Evolutionary conservation across 129 eudicot species (phyloP), one percentile per base, ranked within the genome.

Genomic region (Flaveria robusta): DNA sequence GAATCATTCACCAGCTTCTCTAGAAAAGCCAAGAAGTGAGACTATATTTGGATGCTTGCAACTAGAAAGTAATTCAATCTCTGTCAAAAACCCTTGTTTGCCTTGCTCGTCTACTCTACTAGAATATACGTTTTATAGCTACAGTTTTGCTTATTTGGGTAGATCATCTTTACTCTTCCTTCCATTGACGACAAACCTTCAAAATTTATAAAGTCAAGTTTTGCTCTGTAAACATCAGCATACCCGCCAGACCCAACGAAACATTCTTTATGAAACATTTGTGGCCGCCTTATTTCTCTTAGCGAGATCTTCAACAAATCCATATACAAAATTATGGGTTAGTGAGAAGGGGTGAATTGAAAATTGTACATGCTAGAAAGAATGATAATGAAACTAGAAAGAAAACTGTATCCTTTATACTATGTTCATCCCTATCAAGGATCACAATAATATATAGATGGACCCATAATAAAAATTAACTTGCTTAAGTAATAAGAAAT

Each of bases 21-120:
- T 14, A 37, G 26, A 65, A 37, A 16, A 65, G 24, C 70, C 70
- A 6, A 65, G 49, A 65, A 65, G 70, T 8, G 70, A 65, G 14
- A 65, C 15, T 31, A 65, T 37, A 37, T 65, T 65, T 65, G 47
- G 49, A 65, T 65, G 70, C 24, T 65, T 37, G 37, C 70, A 65
- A 29, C 47, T 65, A 15, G 70, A 5, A 27, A 62, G 68, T 42
- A 27, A 62, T 27, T 62, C 9, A 69, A 45, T 23, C 46, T 69
- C 74, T 45, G 74, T 26, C 6, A 45, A 4, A 7, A 69, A 69
- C 10, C 59, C 74, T 45, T 8, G 39, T 22, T 43, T 14, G 5
- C 14, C 42, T 12, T 5, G 23, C 18, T 46, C 41, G 7, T 23
- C 39, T 20, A 2, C 7, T 46, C 42, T 24, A 23, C 14, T 6